Evolutionary conservation across 176 grass and related monocot species (phyloP), one percentile per base, ranked within the genome.

Genomic region (Aegilops sharonensis): DNA sequence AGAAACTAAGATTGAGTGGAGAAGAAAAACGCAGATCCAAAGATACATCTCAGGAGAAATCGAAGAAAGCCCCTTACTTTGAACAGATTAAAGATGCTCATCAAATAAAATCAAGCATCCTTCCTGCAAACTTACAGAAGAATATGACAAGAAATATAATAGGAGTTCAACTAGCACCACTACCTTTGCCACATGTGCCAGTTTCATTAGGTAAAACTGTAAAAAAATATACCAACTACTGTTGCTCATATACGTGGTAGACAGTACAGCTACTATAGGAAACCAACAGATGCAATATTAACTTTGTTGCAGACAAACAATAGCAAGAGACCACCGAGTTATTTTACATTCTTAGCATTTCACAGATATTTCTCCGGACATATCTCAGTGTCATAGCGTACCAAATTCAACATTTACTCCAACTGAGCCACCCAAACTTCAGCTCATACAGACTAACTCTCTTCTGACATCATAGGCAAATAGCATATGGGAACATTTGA

Each of bases 61-160:
- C 70, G 59, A 92, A 87, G 68, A 72, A 87, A 85, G 70, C 36
- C 78, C 62, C 93, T 98, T 98, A 89, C 89, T 95, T 95, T 95
- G 88, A 90, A 87, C 52, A 80, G 77, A 68, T 36, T 80, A 89
- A 85, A 91, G 89, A 93, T 93, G 89, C 72, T 91, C 91, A 93
- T 90, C 81, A 90, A 88, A 75, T 87, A 86, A 84, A 88, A 87
- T 88, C 81, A 92, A 95, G 87, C 84, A 93, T 76, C 88, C 50
- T 77, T 90, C 93, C 91, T 95, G 93, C 89, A 97, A 93, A 85
- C 87, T 93, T 87, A 61, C 34, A 93, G 87, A 87, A 87, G 35
- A 74, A 85, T 88, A 88, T 59, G 85, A 43, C 31, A 24, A 63
- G 32, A 79, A 64, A 81, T 75, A 68, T 75, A 79, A 79, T 77